Conservation (phyloP, 805 yeast genomes). For the Ogataea nonfermentans region DNA sequence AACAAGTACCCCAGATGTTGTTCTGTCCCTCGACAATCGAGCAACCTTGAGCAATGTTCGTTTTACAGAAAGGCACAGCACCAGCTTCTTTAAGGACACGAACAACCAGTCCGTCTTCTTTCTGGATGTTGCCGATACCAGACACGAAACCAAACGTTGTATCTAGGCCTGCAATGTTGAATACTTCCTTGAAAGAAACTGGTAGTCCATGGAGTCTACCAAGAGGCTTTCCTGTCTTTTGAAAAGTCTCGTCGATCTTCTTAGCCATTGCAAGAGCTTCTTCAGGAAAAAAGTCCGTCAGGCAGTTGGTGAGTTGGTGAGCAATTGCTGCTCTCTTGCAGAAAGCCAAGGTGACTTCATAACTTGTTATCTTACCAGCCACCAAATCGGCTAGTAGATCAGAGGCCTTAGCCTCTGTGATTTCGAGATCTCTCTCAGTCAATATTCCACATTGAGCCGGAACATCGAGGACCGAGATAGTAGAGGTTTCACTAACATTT, state of each 20-base stretch:
- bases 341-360: constrained; percentile 50
- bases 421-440: constrained; percentile 36
- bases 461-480: background rate
- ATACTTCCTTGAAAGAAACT: constrained; percentile 41
- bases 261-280: constrained; percentile 58
- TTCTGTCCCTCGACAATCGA: constrained; percentile 56
- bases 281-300: constrained; percentile 48
- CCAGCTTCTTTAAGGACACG: constrained; percentile 42
- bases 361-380: constrained; percentile 37
- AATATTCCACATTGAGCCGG: constrained; percentile 16
- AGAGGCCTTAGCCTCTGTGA: constrained; percentile 37
- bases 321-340: constrained; percentile 56
- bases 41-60: constrained; percentile 53
- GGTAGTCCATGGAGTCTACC: constrained; percentile 72
- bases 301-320: constrained; percentile 48
- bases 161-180: constrained; percentile 47
- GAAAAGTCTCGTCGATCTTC: constrained; percentile 49
- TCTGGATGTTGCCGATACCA: constrained; percentile 27
- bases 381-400: background rate
- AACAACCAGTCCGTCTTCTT: constrained; percentile 41
- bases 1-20: constrained; percentile 48
- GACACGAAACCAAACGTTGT: constrained; percentile 50
- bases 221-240: constrained; percentile 44
- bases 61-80: constrained; percentile 55
- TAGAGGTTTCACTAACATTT: background rate